phyloP scores from a whole-genome alignment of 1,284 basidiomycete species.

The Rhizoctonia solani region DNA sequence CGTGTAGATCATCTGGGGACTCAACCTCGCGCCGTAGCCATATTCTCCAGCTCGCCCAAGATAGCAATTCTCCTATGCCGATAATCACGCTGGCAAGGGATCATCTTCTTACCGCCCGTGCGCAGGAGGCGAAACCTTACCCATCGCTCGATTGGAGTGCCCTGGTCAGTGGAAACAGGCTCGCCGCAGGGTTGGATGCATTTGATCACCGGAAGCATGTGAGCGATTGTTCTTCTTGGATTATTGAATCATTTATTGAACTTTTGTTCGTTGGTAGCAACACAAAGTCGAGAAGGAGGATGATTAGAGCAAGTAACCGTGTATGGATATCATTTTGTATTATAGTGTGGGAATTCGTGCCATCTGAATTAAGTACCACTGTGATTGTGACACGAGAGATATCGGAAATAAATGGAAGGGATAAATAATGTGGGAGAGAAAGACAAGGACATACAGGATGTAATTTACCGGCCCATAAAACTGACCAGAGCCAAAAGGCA shows the following conservation, averaged over 20 bases:
- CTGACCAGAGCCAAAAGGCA: constrained; percentile 80
- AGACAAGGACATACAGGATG: background rate
- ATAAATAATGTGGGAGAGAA: background rate
- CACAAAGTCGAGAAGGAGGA: constrained; percentile 28
- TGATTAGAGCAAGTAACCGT: background rate
- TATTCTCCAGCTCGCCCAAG: constrained; percentile 61
- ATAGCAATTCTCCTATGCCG: constrained; percentile 80
- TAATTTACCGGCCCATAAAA: constrained; percentile 63
- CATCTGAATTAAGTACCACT: background rate
- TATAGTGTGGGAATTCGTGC: background rate
- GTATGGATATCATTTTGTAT: background rate
- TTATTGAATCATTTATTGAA: background rate
- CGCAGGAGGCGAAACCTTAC: constrained; percentile 59
- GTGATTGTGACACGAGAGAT: too few species aligned
- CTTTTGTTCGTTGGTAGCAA: constrained; percentile 28
- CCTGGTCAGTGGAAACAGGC: constrained; percentile 66
- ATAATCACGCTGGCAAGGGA: constrained; percentile 67
- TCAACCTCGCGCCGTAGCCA: constrained; percentile 52
- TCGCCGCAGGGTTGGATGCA: constrained; percentile 67
- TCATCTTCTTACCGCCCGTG: constrained; percentile 77
- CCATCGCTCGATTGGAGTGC: constrained; percentile 74
- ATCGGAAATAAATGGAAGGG: background rate
- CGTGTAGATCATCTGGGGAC: too few species aligned
- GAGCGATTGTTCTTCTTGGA: background rate
- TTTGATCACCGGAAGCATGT: constrained; percentile 55